Base-by-base conservation (phyloP, 2,329 filamentous ascomycete genomes). In the Claviceps purpurea region DNA sequence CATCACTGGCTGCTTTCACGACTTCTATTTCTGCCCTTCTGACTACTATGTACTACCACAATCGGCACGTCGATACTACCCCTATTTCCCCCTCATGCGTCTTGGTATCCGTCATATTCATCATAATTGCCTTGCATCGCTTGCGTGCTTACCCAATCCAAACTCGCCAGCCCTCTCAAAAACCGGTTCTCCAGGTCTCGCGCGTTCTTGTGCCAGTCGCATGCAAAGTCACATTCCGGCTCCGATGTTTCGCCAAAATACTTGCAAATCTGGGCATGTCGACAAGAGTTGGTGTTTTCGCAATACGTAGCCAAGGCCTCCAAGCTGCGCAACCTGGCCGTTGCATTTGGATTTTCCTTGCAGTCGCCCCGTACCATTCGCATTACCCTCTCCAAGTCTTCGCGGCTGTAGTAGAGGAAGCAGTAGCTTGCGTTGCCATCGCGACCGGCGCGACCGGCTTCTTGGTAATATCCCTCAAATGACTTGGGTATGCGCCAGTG, bases 401-500 rank as follows among this genome's bases (percentile, higher is more conserved):
- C 87, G 13, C 87, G 81, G 54, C 84, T 89, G 68, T 96, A 97
- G 68, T 96, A 95, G 51, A 97, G 72, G 51, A 95, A 87, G 62
- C 89, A 96, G 55, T 85, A 80, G 37, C 85, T 84, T 0, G 89
- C 89, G 56, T 91, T 90, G 24, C 89, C 88, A 60, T 97, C 91
- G 42, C 91, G 80, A 0, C 91, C 91, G 5, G 90, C 91, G 41
- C 91, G 85, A 0, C 91, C 91, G 2, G 89, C 90, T 74, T 97
- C 91, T 68, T 97, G 91, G 61, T 96, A 95, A 64, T 93, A 96
- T 1, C 90, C 89, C 65, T 97, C 91, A 64, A 97, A 95, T 3
- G 86, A 93, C 63, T 95, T 94, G 10, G 91, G 88, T 10, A 95
- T 77, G 54, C 89, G 86, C 89, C 91, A 97, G 68, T 97, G 91